Base-by-base conservation (phyloP, 108 stramenopile genomes). In the Cyclotella sp. region DNA sequence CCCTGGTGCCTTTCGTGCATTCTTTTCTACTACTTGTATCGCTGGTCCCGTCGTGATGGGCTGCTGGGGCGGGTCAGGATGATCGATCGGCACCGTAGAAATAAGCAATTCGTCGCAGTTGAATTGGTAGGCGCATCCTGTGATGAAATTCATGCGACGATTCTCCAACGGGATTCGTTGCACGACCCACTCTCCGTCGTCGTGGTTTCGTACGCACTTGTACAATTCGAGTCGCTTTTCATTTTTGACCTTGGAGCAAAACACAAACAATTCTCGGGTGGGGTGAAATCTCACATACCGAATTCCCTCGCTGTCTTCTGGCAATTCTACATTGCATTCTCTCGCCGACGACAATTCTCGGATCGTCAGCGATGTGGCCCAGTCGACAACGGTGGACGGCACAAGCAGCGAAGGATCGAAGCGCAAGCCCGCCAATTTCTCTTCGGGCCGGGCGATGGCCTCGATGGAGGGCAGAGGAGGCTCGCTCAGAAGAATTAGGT, bases 391-490 rank as follows among this genome's bases (percentile, higher is more conserved):
- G 51, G 68, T 26, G 11, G 73, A 75, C 0, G 80, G 80, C 13
- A 73, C 46, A 0, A 81, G 52, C 0, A 70, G 13, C 9, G 52
- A 21, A 41, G 80, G 73, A 59, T 81, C 73, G 73, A 81, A 81
- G 1, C 80, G 80, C 41, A 81, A 16, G 3, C 80, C 80, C 28
- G 80, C 80, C 62, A 81, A 49, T 27, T 81, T 81, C 39, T 75
- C 80, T n/a, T 81, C 66, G 40, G 65, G 68, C 14, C 68, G 68
- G 63, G 80, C 68, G 3, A 81, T 47, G 22, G 52, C 29, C 40
- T 70, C 68, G 68, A 81, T 81, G 54, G 80, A 71, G 6, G 80
- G 80, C 21, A 75, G 63, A 9, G 80, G 80, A 0, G 80, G 80
- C 46, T 81, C 80, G 67, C 66, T 68, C 15, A 61, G 54, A 24